Conservation (phyloP, 768 basidiomycete genomes). For the Leccinum disarticulatum region DNA sequence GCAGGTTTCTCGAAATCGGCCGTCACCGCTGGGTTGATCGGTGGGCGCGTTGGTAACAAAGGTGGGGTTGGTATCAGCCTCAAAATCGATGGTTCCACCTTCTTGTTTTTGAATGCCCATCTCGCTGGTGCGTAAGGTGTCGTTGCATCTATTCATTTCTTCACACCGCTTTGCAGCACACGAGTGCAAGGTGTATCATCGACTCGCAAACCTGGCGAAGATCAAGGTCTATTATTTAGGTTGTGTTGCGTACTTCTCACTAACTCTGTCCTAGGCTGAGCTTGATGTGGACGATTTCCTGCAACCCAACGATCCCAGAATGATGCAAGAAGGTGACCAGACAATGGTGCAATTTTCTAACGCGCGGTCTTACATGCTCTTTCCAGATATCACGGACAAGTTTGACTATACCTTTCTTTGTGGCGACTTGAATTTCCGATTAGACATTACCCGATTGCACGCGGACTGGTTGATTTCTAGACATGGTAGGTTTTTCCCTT, state of each 20-base stretch:
- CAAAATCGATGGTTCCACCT: conserved; percentile 75
- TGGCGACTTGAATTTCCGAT: conserved; percentile 90
- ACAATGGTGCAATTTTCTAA: neutral
- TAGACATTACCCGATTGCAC: conserved; percentile 86
- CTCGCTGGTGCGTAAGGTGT: conserved; percentile 59
- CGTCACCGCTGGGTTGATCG: conserved; percentile 87
- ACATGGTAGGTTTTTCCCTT: conserved; percentile 49
- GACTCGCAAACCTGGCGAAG: conserved; percentile 84
- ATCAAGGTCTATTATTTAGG: conserved; percentile 60
- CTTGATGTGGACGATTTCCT: conserved; percentile 80
- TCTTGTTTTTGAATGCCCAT: conserved; percentile 91
- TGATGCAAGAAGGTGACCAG: conserved; percentile 63
- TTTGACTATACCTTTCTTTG: conserved; percentile 89
- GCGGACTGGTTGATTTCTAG: conserved; percentile 92
- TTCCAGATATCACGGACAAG: conserved; percentile 71
- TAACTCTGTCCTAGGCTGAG: conserved; percentile 50
- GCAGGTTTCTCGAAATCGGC: conserved; percentile 74
- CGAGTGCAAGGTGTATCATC: conserved; percentile 69
- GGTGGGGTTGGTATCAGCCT: conserved; percentile 89
- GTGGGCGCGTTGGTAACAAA: conserved; percentile 91
- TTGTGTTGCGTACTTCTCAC: neutral
- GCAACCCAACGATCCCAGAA: conserved; percentile 57
- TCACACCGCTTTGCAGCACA: conserved; percentile 50
- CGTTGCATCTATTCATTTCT: neutral
- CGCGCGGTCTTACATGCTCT: conserved; percentile 8